Evolutionary conservation across 75 land plant species (phyloP).

Genomic region (Pseudotsuga menziesii): DNA sequence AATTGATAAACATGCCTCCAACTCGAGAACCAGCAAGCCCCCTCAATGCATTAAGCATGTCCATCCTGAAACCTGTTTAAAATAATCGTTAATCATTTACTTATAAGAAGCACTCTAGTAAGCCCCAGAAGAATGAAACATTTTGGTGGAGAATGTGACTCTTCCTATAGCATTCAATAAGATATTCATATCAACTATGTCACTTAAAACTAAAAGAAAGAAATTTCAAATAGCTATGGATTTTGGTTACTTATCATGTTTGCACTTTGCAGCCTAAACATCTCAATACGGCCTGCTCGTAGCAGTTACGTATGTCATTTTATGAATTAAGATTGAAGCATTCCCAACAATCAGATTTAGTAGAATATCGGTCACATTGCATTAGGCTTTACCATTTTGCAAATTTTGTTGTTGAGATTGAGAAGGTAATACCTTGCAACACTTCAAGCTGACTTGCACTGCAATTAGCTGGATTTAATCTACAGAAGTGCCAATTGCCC

Average conservation of each 20-base stretch:
- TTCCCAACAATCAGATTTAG: background rate
- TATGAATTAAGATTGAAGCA: background rate
- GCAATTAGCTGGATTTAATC: conserved; percentile 50
- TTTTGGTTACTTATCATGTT: background rate
- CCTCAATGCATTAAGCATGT: conserved; percentile 56
- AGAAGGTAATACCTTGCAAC: conserved; percentile 58
- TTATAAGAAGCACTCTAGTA: background rate
- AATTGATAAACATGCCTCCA: conserved; percentile 77
- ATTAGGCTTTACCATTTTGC: background rate
- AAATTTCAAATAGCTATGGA: background rate
- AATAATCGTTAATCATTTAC: background rate
- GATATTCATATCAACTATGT: too few relatives aligned
- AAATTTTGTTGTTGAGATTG: background rate
- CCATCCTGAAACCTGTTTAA: conserved; percentile 53
- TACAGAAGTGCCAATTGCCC: conserved; percentile 67
- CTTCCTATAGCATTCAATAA: background rate
- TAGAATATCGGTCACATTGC: background rate
- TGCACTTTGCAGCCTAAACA: background rate
- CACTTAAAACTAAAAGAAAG: too few relatives aligned
- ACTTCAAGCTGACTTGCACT: conserved; percentile 37
- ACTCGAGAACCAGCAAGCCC: conserved; percentile 23
- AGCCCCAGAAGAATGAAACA: background rate
- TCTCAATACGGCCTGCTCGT: background rate
- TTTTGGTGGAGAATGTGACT: background rate
- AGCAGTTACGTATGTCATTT: background rate